These are phyloP conservation scores for Remersonia thermophila DNA, from an alignment of 2,329 filamentous ascomycete species.

Conservation along the genomic window DNA sequence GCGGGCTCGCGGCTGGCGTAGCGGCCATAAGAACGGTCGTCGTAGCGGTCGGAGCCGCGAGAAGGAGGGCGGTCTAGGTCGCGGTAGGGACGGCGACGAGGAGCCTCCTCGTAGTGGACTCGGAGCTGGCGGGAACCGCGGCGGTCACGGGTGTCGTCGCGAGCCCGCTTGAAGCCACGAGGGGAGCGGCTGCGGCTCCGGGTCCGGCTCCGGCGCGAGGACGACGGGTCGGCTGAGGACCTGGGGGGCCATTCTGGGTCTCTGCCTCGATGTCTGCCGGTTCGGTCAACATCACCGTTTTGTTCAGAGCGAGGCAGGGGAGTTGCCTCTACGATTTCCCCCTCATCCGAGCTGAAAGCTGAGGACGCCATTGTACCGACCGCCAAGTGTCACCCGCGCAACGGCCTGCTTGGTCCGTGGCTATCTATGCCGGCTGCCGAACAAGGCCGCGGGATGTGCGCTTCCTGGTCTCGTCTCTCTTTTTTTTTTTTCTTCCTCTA, in stretches of 20 bases:
- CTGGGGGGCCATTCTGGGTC: too few relatives aligned
- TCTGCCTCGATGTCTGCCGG: constrained; percentile 64
- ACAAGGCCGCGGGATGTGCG: too few relatives aligned
- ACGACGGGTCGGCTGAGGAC: too few relatives aligned
- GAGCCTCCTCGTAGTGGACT: constrained; percentile 48
- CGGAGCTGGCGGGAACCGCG: constrained; percentile 49
- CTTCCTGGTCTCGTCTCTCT: too few relatives aligned
- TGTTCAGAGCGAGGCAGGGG: constrained; percentile 63
- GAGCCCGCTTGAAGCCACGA: constrained; percentile 53
- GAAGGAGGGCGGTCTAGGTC: constrained; percentile 42
- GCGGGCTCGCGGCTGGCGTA: constrained; percentile 30
- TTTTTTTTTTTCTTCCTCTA: too few relatives aligned
- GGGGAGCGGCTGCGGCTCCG: constrained; percentile 39
- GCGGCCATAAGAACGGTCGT: constrained; percentile 41
- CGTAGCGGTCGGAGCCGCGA: constrained; percentile 29
- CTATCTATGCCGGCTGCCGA: background rate
- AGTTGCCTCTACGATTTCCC: constrained; percentile 88
- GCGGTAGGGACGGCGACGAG: constrained; percentile 33
- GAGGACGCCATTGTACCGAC: constrained; percentile 21
- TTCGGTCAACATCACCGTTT: constrained; percentile 76
- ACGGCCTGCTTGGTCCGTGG: background rate
- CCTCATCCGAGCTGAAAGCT: constrained; percentile 62
- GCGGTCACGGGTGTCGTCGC: constrained; percentile 43
- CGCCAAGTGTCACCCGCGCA: constrained; percentile 4
- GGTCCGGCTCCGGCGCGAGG: too few relatives aligned